These are phyloP conservation scores for Nothopassalora personata DNA, from an alignment of 2,329 filamentous ascomycete genomes.

Conservation along the genomic window DNA sequence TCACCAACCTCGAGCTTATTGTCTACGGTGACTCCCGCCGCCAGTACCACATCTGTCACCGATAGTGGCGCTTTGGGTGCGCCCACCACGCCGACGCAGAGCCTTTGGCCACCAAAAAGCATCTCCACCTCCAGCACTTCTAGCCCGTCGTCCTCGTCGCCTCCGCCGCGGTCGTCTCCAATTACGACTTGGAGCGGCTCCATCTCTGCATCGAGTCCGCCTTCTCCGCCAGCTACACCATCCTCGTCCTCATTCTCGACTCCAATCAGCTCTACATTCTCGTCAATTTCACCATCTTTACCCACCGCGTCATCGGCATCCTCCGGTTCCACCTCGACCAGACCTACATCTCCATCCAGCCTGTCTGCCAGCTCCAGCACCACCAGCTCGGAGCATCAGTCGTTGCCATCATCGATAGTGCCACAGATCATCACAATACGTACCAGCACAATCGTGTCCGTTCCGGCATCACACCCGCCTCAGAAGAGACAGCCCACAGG, in stretches of 20 bases:
- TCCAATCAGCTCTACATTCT: background rate
- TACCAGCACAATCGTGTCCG: background rate
- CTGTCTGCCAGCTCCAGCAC: background rate
- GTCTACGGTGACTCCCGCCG: background rate
- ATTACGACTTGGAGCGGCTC: background rate
- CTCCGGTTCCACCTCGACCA: background rate
- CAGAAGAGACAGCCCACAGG: background rate
- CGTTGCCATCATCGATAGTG: background rate
- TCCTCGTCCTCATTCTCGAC: background rate
- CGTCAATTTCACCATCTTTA: background rate
- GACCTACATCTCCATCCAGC: background rate
- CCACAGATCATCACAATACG: background rate
- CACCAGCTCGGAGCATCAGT: background rate
- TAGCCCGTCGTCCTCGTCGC: background rate
- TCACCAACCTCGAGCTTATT: background rate
- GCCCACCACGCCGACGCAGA: background rate
- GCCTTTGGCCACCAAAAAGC: background rate
- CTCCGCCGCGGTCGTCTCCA: background rate
- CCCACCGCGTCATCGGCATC: background rate
- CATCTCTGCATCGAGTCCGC: background rate
- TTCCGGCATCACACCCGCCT: background rate
- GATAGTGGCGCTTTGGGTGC: background rate
- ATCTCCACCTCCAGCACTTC: background rate
- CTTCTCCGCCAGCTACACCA: background rate
- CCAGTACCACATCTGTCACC: conserved; percentile 1